These are phyloP conservation scores for Aotearoamyces nothofagi DNA, from an alignment of 2,329 filamentous ascomycete species.

Conservation along the genomic window DNA sequence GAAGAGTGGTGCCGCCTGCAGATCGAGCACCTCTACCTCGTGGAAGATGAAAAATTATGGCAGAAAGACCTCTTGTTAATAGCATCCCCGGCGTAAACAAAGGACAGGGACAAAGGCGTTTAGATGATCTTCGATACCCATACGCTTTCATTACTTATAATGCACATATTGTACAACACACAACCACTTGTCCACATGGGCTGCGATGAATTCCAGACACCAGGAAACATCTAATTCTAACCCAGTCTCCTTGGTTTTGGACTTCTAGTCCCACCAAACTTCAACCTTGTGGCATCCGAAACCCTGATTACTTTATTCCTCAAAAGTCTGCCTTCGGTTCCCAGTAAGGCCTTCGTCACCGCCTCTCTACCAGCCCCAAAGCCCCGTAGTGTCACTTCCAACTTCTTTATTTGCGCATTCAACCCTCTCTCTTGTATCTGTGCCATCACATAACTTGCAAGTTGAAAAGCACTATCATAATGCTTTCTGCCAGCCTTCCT, in stretches of 20 bases:
- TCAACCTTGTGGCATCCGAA: slow-evolving; percentile 75
- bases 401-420: slow-evolving; percentile 54
- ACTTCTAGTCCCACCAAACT: slow-evolving; percentile 90
- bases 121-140: no score
- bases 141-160: no score
- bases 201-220: no score
- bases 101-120: no score
- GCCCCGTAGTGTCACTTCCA: slow-evolving; percentile 73
- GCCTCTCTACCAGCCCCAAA: slow-evolving; percentile 83
- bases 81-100: no score
- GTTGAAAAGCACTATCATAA: slow-evolving; percentile 87
- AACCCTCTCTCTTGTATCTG: slow-evolving; percentile 72
- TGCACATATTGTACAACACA: no score
- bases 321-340: slow-evolving; percentile 65
- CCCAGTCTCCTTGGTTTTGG: slow-evolving; percentile 65
- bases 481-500: slow-evolving; percentile 62
- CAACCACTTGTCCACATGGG: no score
- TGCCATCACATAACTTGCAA: slow-evolving; percentile 70
- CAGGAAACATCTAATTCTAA: no score
- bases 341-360: slow-evolving; percentile 75
- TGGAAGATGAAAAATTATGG: slow-evolving; percentile 6
- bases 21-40: slow-evolving; percentile 30
- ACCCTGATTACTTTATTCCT: slow-evolving; percentile 64
- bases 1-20: slow-evolving; percentile 33
- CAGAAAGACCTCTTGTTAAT: no score